Evolutionary conservation across 148 eudicot species (phyloP).

Genomic region (Silene latifolia): DNA sequence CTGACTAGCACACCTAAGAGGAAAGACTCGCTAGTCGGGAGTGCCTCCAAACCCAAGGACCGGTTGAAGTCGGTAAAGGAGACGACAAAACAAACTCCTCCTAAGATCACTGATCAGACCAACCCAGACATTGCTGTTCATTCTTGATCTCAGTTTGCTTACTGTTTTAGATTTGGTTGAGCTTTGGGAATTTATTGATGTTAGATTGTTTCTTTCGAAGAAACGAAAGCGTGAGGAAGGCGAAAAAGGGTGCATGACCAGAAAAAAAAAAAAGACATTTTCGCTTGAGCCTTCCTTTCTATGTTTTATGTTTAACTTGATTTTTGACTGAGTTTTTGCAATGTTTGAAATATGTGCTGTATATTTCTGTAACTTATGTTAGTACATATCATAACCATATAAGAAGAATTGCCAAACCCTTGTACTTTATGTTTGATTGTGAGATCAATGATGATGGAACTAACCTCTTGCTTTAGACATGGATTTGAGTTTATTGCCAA

Average conservation of each 20-base stretch:
- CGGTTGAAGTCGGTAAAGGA: constrained; percentile 37
- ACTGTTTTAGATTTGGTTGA: constrained; percentile 13
- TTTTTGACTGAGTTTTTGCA: constrained; percentile 15
- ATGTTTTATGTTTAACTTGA: constrained; percentile 16
- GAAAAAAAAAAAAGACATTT: constrained; percentile 5
- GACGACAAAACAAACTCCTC: constrained; percentile 32
- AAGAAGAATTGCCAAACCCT: constrained; percentile 13
- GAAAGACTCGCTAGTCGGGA: constrained; percentile 36
- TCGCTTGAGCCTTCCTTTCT: constrained; percentile 10
- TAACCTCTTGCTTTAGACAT: too few species aligned
- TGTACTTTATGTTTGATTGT: constrained; percentile 22
- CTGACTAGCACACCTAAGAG: constrained; percentile 40
- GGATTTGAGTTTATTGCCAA: too few species aligned
- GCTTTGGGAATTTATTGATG: constrained; percentile 19
- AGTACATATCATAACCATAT: constrained; percentile 33
- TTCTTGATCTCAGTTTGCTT: constrained; percentile 34
- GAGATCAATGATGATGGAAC: constrained; percentile 16
- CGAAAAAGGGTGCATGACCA: neutral
- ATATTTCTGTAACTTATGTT: constrained; percentile 39
- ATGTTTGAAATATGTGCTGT: constrained; percentile 28
- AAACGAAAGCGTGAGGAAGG: neutral
- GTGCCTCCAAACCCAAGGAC: constrained; percentile 29
- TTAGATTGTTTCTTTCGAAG: constrained; percentile 9
- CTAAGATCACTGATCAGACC: constrained; percentile 39
- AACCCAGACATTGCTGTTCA: constrained; percentile 50